A percentile compares a stretch with the other conserved stretches of the same genome.
Conservation (phyloP, 352 stramenopile genomes). For the Globisporangium parvum region DNA sequence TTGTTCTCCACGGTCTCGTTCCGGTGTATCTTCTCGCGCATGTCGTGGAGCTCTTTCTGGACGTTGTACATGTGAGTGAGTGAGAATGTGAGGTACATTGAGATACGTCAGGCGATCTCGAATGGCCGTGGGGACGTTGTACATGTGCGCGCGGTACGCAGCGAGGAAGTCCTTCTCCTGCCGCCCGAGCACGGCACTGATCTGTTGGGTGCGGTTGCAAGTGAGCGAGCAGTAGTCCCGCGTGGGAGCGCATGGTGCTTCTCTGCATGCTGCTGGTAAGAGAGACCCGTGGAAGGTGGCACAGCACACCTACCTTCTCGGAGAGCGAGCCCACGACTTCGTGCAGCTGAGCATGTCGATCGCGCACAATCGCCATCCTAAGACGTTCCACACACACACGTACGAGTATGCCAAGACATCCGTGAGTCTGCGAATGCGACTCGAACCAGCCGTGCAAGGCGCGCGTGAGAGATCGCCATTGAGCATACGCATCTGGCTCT, state of each 20-base stretch:
- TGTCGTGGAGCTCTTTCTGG: conserved; percentile 91
- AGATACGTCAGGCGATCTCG: too few species aligned
- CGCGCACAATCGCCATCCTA: conserved; percentile 74
- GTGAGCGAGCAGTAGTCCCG: not conserved
- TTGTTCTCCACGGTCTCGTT: conserved; percentile 88
- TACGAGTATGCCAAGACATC: not conserved
- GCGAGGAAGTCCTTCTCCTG: conserved; percentile 92
- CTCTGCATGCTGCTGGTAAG: not conserved
- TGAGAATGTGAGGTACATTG: too few species aligned
- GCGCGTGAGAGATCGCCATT: not conserved
- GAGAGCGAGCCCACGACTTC: conserved; percentile 77
- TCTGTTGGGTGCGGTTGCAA: conserved; percentile 20
- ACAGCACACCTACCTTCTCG: conserved; percentile 43
- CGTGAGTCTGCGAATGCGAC: not conserved
- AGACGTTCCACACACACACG: not conserved
- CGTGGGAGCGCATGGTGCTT: not conserved
- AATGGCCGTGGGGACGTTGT: too few species aligned
- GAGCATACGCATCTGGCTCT: conserved; percentile 39
- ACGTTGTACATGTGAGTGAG: conserved; percentile 97
- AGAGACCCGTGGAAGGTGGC: not conserved
- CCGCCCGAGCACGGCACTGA: conserved; percentile 83
- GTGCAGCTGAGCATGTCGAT: conserved; percentile 76
- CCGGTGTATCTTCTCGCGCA: conserved; percentile 84
- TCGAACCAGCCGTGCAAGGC: not conserved
- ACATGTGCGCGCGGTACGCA: conserved; percentile 93